phyloP scores from a whole-genome alignment of 2,329 filamentous ascomycete genomes.

The Neocucurbitaria cava region DNA sequence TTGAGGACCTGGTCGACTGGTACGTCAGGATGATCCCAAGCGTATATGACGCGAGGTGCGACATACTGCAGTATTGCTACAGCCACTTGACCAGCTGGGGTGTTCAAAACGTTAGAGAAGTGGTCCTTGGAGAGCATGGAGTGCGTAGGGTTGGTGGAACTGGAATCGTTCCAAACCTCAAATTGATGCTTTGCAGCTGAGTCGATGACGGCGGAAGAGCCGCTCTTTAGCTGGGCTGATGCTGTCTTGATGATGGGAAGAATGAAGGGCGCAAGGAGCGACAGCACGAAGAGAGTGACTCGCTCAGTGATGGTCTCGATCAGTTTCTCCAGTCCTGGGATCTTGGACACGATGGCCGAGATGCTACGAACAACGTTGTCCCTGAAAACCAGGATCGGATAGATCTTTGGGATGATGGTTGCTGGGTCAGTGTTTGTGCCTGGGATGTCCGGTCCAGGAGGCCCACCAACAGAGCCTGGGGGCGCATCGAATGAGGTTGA shows the following conservation, averaged over 20 bases:
- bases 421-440: conserved; percentile 78
- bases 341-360: conserved; percentile 83
- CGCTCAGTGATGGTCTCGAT: conserved; percentile 94
- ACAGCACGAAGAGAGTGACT: conserved; percentile 88
- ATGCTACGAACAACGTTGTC: conserved; percentile 93
- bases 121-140: conserved; percentile 61
- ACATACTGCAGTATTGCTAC: conserved; percentile 78
- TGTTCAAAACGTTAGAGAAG: conserved; percentile 59
- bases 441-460: conserved; percentile 64
- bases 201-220: conserved; percentile 74
- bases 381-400: conserved; percentile 91
- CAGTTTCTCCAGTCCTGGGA: conserved; percentile 87
- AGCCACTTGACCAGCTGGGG: conserved; percentile 57
- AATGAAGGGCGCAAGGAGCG: conserved; percentile 88
- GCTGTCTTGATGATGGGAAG: conserved; percentile 89
- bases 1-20: conserved; percentile 82
- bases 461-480: conserved; percentile 54
- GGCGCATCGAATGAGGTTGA: conserved; percentile 49
- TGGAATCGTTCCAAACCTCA: conserved; percentile 57
- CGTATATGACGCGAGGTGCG: conserved; percentile 86
- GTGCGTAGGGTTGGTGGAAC: conserved; percentile 58
- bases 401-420: conserved; percentile 70
- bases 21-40: conserved; percentile 88
- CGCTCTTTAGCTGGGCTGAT: conserved; percentile 82
- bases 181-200: conserved; percentile 59